Evolutionary conservation across 768 basidiomycete genomes (phyloP), one percentile per base, ranked within the genome.

Genomic region (Asterophora lycoperdoides): DNA sequence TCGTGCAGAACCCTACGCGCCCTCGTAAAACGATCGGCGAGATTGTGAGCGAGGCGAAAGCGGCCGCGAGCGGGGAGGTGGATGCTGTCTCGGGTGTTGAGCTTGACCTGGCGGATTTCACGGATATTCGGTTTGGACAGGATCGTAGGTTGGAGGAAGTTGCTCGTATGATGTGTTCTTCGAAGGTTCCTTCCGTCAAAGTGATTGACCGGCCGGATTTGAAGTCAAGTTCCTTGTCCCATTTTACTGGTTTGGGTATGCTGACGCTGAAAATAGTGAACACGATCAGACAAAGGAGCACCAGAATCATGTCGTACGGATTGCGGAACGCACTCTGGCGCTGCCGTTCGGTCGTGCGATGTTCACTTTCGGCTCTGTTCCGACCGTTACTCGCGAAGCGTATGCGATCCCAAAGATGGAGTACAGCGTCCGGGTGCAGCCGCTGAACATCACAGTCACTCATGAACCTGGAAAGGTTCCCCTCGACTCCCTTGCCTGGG

Each of bases 131-230:
- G 3, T 97, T 97, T 60, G 89, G 89, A 6, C 83, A 89, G 53
- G 96, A 99, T 67, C 78, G 87, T 15, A 77, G 95, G 32, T 64
- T 99, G 28, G 89, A 93, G 38, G 96, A 99, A 62, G 93, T 95
- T 4, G 85, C 86, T 10, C 79, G 92, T 1, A 89, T 98, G 80
- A 66, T 99, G 14, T 90, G 88, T 55, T 95, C 91, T 0, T 88
- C 89, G 1, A 70, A 69, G 2, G 66, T 88, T 14, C 76, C 86
- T 0, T 76, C 80, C 1, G 77, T 95, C 39, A 79, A 73, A 71
- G 63, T 75, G 70, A 48, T 72, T 34, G 85, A 93, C 44, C 77
- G 85, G 32, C 80, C 83, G 40, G 84, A 90, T 52, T 64, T 84
- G 33, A 89, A 75, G 86, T 84, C 54, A 56, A 81, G 73, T 56